phyloP scores from a whole-genome alignment of 106 monocot genomes.

The Acorus calamus region DNA sequence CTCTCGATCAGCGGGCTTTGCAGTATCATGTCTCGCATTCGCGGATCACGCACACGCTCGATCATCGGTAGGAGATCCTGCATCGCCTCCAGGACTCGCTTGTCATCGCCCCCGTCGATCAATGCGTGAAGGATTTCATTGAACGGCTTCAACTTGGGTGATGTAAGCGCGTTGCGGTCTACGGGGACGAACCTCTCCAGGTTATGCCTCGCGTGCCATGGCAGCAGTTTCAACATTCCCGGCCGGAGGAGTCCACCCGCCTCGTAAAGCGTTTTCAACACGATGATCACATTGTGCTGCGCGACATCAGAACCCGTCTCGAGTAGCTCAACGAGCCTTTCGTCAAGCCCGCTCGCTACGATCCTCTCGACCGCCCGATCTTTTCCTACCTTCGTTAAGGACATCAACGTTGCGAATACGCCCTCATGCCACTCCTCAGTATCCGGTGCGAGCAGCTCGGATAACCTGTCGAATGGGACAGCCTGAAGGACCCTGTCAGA shows the following conservation, averaged over 20 bases:
- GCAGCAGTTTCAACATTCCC: conserved; percentile 26
- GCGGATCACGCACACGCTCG: conserved; percentile 25
- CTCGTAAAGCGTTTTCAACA: conserved; percentile 34
- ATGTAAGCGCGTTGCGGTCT: conserved; percentile 10
- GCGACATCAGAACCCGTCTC: conserved; percentile 29
- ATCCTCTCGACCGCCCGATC: conserved; percentile 26
- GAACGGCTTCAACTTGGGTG: conserved; percentile 27
- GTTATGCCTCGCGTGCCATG: conserved; percentile 43
- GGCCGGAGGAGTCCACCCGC: conserved; percentile 14
- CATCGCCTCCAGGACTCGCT: conserved; percentile 22
- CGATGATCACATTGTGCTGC: conserved; percentile 30
- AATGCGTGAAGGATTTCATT: conserved; percentile 20
- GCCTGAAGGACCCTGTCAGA: conserved; percentile 22
- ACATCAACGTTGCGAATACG: conserved; percentile 23
- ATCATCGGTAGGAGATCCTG: conserved; percentile 34
- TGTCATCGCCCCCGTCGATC: conserved; percentile 8
- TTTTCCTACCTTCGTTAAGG: conserved; percentile 34
- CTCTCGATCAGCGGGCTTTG: conserved; percentile 24
- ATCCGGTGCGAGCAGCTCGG: conserved; percentile 22
- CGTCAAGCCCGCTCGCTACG: conserved; percentile 26
- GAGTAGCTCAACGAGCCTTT: conserved; percentile 25
- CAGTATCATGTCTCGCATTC: conserved; percentile 27
- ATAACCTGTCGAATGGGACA: conserved; percentile 25
- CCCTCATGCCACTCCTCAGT: conserved; percentile 31
- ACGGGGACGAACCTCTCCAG: conserved; percentile 30